These are phyloP conservation scores for Ciborinia camelliae DNA, from an alignment of 2,329 filamentous ascomycete species.

Conservation along the genomic window DNA sequence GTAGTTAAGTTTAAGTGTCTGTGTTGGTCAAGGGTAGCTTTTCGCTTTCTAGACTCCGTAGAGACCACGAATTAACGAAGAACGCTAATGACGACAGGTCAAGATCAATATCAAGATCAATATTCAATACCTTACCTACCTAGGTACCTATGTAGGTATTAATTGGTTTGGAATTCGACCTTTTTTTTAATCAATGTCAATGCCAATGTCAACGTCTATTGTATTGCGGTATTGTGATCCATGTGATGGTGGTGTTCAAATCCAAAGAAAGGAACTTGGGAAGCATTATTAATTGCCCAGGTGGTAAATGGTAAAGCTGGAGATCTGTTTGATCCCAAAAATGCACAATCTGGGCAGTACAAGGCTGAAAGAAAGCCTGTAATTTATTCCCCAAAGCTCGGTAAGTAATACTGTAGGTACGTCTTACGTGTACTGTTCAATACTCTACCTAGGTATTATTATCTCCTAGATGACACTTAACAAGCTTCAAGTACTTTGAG, in stretches of 20 bases:
- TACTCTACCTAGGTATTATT: background rate
- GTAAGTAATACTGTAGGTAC: slow-evolving; percentile 4
- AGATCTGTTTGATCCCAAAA: background rate
- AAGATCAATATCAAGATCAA: no score
- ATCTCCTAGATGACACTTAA: slow-evolving; percentile 1
- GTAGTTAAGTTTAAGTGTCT: no score
- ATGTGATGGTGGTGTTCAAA: background rate
- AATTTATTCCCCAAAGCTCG: slow-evolving; percentile 13
- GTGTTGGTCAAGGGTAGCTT: background rate
- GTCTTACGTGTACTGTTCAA: slow-evolving; percentile 16
- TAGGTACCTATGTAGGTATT: no score
- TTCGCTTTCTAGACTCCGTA: background rate
- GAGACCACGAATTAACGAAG: no score
- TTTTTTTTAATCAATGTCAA: background rate
- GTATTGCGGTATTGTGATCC: background rate
- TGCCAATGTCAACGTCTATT: no score
- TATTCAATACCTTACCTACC: no score
- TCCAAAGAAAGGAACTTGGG: background rate
- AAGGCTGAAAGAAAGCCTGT: slow-evolving; percentile 1
- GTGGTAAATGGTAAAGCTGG: no score
- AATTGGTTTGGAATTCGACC: background rate
- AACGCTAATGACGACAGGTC: background rate
- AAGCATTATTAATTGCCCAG: no score
- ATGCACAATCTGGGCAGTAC: no score
- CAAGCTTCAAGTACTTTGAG: background rate